Base-by-base conservation (phyloP, 2,329 filamentous ascomycete species). In the Penicillium decumbens region DNA sequence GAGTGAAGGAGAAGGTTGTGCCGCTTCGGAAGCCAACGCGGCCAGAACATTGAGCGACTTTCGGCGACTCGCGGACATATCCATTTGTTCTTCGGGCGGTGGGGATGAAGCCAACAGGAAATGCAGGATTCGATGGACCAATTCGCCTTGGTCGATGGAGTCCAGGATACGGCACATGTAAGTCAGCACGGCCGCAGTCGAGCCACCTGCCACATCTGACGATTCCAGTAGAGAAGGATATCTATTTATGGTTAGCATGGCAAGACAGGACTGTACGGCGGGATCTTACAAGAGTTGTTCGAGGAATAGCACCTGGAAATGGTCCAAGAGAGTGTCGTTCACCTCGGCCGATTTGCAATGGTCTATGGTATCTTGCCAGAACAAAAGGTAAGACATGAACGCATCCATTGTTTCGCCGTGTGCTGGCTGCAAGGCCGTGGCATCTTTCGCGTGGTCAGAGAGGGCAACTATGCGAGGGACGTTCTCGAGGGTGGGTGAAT, bases 331-430 rank as follows among this genome's bases (percentile, higher is more conserved):
- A 0, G 91, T 96, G 58, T 89, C 89, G 67, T 92, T 93, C 59
- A 98, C 89, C 65, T 97, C 92, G 1, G 84, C 78, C 3, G 92
- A 97, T 62, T 85, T 84, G 73, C 93, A 98, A 70, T 97, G 92
- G 67, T 97, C 93, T 53, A 98, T 76, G 29, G 96, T 91, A 68
- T 98, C 93, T 72, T 98, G 93, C 93, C 93, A 98, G 66, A 98
- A 98, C 5, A 95, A 77, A 42, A 98, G 79, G 65, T 97, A 95
- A 0, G 93, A 95, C 37, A 98, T 78, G 64, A 98, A 98, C 0
- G 91, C 95, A 47, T 92, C 85, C 64, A 97, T 81, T 61, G 96
- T 89, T n/a, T 83, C 80, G 62, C 89, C 87, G 55, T 95, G 90
- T 51, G 89, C 85, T 84, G 66, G 87, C 85, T 42, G 89, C 84